Evolutionary conservation across 1,284 basidiomycete species (phyloP).

Genomic region (Peniophora sp.): DNA sequence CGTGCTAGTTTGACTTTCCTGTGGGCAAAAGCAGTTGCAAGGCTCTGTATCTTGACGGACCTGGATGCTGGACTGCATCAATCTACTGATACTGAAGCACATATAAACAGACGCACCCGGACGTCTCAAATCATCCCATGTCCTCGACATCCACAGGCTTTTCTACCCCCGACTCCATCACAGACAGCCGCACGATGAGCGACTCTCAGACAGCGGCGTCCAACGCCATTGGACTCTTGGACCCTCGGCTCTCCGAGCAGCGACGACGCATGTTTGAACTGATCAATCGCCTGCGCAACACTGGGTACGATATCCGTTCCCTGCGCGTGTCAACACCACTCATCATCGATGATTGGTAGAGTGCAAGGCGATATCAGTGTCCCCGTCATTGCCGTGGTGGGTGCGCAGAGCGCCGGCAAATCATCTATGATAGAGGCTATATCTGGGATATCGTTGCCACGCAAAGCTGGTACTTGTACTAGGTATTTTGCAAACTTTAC

Average conservation of each 20-base stretch:
- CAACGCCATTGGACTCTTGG: conserved; percentile 33
- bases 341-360: conserved; percentile 20
- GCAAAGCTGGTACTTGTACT: conserved; percentile 60
- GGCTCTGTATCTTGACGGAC: no score
- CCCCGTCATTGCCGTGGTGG: conserved; percentile 59
- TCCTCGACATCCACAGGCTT: no score
- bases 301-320: conserved; percentile 30
- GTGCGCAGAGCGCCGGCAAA: conserved; percentile 64
- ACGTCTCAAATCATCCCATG: no score
- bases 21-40: no score
- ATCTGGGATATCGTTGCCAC: conserved; percentile 60
- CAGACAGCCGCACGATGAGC: no score
- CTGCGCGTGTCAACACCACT: not conserved
- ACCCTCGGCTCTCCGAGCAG: conserved; percentile 23
- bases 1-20: no score
- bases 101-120: no score
- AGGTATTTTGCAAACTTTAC: conserved; percentile 23
- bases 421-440: conserved; percentile 71
- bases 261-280: conserved; percentile 39
- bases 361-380: conserved; percentile 55
- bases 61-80: no score
- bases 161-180: no score
- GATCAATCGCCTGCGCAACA: conserved; percentile 40
- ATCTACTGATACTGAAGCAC: no score
- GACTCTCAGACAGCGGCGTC: not conserved